A percentile compares a stretch with the other conserved stretches of the same genome.
These are phyloP conservation scores for Rubroboletus satanas DNA, from an alignment of 768 basidiomycete genomes.

Conservation along the genomic window DNA sequence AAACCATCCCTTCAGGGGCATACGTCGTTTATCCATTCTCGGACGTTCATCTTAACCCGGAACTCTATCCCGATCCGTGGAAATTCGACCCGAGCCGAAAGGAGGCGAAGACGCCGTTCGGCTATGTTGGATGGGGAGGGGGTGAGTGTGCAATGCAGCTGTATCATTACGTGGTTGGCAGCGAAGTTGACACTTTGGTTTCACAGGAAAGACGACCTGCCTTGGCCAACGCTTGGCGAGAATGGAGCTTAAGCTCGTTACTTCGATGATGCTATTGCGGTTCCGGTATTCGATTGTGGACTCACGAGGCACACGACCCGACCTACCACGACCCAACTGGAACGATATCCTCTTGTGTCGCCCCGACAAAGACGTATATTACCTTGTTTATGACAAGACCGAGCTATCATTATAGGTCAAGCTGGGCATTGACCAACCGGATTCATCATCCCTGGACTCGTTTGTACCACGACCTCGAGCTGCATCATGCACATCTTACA, in stretches of 20 bases:
- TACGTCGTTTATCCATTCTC: conserved; percentile 79
- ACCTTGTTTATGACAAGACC: conserved; percentile 41
- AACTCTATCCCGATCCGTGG: conserved; percentile 74
- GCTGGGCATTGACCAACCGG: conserved; percentile 25
- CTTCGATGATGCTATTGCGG: conserved; percentile 63
- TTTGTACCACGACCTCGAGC: conserved; percentile 5
- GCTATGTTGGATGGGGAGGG: conserved; percentile 77
- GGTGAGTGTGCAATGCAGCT: conserved; percentile 44
- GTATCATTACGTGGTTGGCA: conserved; percentile 17
- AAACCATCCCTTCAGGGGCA: conserved; percentile 66
- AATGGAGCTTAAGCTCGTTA: conserved; percentile 67
- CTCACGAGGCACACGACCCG: conserved; percentile 41
- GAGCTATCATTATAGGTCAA: conserved; percentile 22
- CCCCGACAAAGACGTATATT: conserved; percentile 53
- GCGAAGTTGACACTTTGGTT: conserved; percentile 6
- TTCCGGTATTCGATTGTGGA: conserved; percentile 61
- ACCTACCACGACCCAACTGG: conserved; percentile 66
- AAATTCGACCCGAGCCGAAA: conserved; percentile 61
- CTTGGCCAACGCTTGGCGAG: conserved; percentile 73
- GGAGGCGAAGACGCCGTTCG: conserved; percentile 50
- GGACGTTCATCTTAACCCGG: conserved; percentile 70
- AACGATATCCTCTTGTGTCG: conserved; percentile 71
- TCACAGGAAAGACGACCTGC: conserved; percentile 62
- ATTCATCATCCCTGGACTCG: conserved; percentile 10
- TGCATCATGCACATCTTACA: conserved; percentile 6